Evolutionary conservation across 179 eudicot genomes (phyloP), one percentile per base, ranked within the genome.

Genomic region (Carnegiea gigantea): DNA sequence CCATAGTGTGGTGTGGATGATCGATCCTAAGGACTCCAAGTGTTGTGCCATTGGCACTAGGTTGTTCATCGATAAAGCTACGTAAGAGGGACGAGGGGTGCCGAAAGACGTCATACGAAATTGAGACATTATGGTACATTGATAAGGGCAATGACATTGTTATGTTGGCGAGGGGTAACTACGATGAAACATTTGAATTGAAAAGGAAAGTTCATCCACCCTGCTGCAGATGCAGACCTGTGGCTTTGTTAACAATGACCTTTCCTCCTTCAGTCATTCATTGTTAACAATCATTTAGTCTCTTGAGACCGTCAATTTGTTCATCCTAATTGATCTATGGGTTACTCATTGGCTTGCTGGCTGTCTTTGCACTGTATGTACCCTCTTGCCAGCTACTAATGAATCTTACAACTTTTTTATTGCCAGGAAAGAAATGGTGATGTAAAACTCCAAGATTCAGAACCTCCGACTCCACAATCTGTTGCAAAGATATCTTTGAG

Each of bases 341-440:
- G 33, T 44, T 72, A 23, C 15, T 49, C 18, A 44, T 70, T 54
- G 12, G 24, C 44, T 62, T 68, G 44, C 44, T 40, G 44, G 44
- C 44, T 5, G 6, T 40, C 44, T 40, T 40, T 40, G 62, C 72
- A 40, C 11, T 54, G 5, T 7, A 26, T 13, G 20, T 70, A 26
- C 33, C 51, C 26, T 40, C 49, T 30, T 78, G 40, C 20, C 73
- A 23, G 78, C 70, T 76, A 54, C 76, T 76, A 73, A 23, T 44
- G 43, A 57, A 23, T 28, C 44, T 57, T 65, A 44, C 30, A n/a
- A 57, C 80, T 72, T 54, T 5, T 33, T 75, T 70, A 26, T 87
- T 74, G 28, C 62, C 90, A 97, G 99, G 99, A 92, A 86, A 94
- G 90, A 86, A 90, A 90, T 81, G 86, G 84, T 85, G 93, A 92